Evolutionary conservation across 1,284 basidiomycete species (phyloP), one percentile per base, ranked within the genome.

Genomic region (Mrakiaceae sp.): DNA sequence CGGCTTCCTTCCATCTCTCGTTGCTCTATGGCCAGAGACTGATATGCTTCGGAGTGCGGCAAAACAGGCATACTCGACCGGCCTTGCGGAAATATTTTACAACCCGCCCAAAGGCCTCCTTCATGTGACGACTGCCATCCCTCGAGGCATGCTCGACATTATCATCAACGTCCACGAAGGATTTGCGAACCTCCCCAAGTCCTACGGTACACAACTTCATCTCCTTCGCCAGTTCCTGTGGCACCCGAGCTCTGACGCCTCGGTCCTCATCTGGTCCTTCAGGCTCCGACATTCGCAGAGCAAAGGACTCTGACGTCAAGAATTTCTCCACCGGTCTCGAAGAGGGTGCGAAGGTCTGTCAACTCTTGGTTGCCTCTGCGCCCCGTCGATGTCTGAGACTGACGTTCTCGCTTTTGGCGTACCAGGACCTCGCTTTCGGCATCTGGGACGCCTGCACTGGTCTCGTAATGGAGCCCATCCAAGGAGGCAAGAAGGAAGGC

Each of bases 51-150:
- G 27, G 27, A 27, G 27, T 27, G 27, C 27, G 27, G 27, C 2
- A 27, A 27, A 27, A 27, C 27, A 27, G 27, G 27, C 27, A 27
- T 27, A 27, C 27, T 27, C 27, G 27, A 27, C 27, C 27, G 27
- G 27, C 27, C 27, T 27, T 27, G 27, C 27, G 27, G 27, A 27
- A 27, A 27, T 27, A 27, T 27, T 27, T 2, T 27, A 27, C 27
- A 27, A 27, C 27, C 27, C 27, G 27, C 27, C 27, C 27, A 27
- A 27, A 54, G 81, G 81, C 3, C 74, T 82, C 40, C 76, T 80
- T 52, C 79, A 79, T 51, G 78, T 80, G 0, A 75, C 78, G 6
- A 75, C 76, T 14, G 79, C 79, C 4, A 78, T 79, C 57, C 77
- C 79, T 40, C 27, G 27, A 27, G 27, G 27, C 27, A 27, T 27